A percentile compares a stretch with the other conserved stretches of the same genome.
Conservation (phyloP, 169 alveolate genomes). For the Cryptosporidium sp. region DNA sequence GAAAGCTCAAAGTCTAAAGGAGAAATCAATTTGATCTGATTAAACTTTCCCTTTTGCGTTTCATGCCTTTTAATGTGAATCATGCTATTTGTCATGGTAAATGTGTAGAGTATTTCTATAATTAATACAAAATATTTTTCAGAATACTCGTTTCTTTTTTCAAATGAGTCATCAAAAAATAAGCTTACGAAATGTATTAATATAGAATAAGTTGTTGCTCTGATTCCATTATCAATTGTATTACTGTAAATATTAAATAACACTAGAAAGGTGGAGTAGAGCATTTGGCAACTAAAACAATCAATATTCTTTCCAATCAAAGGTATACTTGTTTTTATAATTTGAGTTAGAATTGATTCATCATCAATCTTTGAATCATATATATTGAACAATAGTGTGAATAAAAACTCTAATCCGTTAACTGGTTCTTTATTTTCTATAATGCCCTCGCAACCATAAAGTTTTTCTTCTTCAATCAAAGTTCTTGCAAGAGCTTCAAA, state of each 20-base stretch:
- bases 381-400: slow-evolving; percentile 13
- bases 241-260: slow-evolving; percentile 43
- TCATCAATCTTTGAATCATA: slow-evolving; percentile 32
- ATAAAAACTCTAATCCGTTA: slow-evolving; percentile 34
- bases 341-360: slow-evolving; percentile 10
- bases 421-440: neutral
- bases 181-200: slow-evolving; percentile 23
- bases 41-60: neutral
- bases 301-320: slow-evolving; percentile 32
- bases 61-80: slow-evolving; percentile 16
- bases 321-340: neutral
- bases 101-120: slow-evolving; percentile 14
- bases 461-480: slow-evolving; percentile 10
- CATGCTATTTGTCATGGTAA: slow-evolving; percentile 46
- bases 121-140: slow-evolving; percentile 44
- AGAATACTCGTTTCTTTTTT: slow-evolving; percentile 6
- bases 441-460: slow-evolving; percentile 26
- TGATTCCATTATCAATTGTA: slow-evolving; percentile 45
- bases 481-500: slow-evolving; percentile 2
- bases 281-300: slow-evolving; percentile 1
- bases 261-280: slow-evolving; percentile 28
- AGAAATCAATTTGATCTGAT: neutral
- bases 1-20: slow-evolving; percentile 23
- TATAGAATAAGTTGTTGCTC: slow-evolving; percentile 25
- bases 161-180: slow-evolving; percentile 25